Base-by-base conservation (phyloP, 108 stramenopile species). In the Chaetoceros muelleri region DNA sequence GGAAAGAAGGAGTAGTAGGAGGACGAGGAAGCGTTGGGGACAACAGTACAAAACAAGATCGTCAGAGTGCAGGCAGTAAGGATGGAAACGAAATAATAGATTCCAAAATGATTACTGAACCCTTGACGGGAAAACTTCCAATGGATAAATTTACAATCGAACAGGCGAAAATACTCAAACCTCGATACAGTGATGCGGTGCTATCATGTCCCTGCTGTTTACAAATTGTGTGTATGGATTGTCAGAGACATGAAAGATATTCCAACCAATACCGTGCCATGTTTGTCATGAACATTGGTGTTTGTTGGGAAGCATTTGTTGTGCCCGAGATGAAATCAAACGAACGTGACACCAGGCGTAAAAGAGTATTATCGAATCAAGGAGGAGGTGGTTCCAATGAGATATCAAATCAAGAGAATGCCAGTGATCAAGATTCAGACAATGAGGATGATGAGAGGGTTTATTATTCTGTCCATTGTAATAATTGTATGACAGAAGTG, bases 201-300 rank as follows among this genome's bases (percentile, higher is more conserved):
- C 68, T 93, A 45, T 74, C 75, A 28, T 93, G 90, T 53, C 90
- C 90, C 18, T 84, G 85, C 28, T 93, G 90, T 53, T 93, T 93
- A 51, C 71, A 64, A 44, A 82, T 80, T 64, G 82, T 93, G 25
- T 87, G 85, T 52, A 88, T 93, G 87, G 90, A 93, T 74, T 93
- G 85, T 69, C 90, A 93, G 64, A 62, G 73, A 55, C 90, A 93
- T 60, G 76, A 82, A 52, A 47, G 52, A 20, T 86, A 84, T 60
- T 57, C 68, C 2, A 86, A 92, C 70, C 90, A 92, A 67, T 92
- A 62, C 48, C 72, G 90, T 30, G 90, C 90, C 57, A 92, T 92
- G 86, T 92, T 92, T 80, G 90, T 92, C 22, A 86, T 93, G 87
- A 84, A 86, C 47, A 78, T 93, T 57, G 67, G 72, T 30, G 85